Percentiles rank a stretch among this genome's conserved stretches.
Conservation (phyloP, 1,284 basidiomycete species). For the Leccinum cinnamomeum region DNA sequence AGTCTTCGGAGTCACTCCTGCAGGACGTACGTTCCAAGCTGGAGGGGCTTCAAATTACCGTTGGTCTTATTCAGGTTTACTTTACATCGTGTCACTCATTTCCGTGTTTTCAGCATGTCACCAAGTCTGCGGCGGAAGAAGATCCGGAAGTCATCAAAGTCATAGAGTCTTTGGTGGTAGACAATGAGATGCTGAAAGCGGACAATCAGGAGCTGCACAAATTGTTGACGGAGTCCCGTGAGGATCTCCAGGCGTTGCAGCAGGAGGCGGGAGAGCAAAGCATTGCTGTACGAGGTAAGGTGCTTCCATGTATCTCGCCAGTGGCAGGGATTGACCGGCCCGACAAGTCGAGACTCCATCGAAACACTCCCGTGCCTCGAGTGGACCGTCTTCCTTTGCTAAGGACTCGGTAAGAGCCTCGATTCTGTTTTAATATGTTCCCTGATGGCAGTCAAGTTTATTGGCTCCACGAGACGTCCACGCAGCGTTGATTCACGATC, state of each 20-base stretch:
- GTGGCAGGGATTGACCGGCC: constrained; percentile 18
- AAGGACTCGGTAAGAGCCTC: constrained; percentile 37
- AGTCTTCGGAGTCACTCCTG: constrained; percentile 71
- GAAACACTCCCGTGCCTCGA: constrained; percentile 42
- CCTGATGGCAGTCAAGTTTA: constrained; percentile 22
- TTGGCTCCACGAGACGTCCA: constrained; percentile 29
- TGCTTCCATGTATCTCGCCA: not conserved
- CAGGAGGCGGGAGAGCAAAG: constrained; percentile 75
- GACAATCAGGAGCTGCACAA: constrained; percentile 79
- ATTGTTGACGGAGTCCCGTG: constrained; percentile 72
- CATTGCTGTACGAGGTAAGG: constrained; percentile 46
- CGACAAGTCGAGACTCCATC: constrained; percentile 40
- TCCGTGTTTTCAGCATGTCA: constrained; percentile 40
- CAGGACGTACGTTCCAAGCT: constrained; percentile 70
- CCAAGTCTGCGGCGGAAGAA: constrained; percentile 44
- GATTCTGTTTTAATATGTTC: constrained; percentile 2
- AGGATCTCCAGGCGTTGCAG: constrained; percentile 67
- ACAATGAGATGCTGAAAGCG: constrained; percentile 79
- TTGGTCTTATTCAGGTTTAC: constrained; percentile 33
- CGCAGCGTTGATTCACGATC: constrained; percentile 38
- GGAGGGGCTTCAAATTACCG: constrained; percentile 59
- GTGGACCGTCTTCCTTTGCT: constrained; percentile 40
- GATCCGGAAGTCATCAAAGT: constrained; percentile 65
- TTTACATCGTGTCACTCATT: constrained; percentile 13
- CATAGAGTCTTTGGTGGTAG: constrained; percentile 77